Base-by-base conservation (phyloP, 2,329 filamentous ascomycete genomes). In the Colletotrichum sp. region DNA sequence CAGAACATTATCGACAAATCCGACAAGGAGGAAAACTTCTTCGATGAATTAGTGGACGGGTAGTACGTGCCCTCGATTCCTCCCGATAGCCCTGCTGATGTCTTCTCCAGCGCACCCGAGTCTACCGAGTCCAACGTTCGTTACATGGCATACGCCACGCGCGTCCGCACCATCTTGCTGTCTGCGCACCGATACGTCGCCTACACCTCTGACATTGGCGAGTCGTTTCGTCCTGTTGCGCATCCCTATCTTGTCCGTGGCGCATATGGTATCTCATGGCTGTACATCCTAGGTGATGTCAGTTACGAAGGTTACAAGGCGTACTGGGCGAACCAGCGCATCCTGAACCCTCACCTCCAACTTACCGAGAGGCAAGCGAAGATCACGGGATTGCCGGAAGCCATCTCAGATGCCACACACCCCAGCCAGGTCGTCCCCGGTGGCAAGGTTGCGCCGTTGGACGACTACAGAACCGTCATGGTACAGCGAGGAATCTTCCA, bases 111-210 rank as follows among this genome's bases (percentile, higher is more conserved):
- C 81, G 91, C 90, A 16, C 90, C 93, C 72, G 94, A 97, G 80
- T 94, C 95, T 7, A 98, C 95, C 75, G 95, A 98, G 70, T 94
- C 93, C 79, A 93, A 92, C 79, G 88, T 98, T 81, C 94, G 97
- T 81, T 99, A 98, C 86, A 96, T 96, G 73, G 97, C 94, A 79
- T 99, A 99, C 86, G 95, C 95, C 64, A 92, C 93, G 76, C 93
- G 97, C 65, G 87, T 97, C 77, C 93, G 95, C 77, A 98, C 96
- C 9, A 94, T 98, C 79, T 92, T 99, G 81, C 88, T 96, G 79
- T 95, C 94, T 18, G 96, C 96, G 6, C 97, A 98, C 82, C 93
- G 97, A 81, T 99, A 99, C 82, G 96, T 99, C 65, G 97, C 97
- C 72, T 99, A 99, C 84, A 98, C 97, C 0, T 96, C 94, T 24